Conservation (phyloP, 2,329 filamentous ascomycete species). For the Colletotrichum chlorophyti region DNA sequence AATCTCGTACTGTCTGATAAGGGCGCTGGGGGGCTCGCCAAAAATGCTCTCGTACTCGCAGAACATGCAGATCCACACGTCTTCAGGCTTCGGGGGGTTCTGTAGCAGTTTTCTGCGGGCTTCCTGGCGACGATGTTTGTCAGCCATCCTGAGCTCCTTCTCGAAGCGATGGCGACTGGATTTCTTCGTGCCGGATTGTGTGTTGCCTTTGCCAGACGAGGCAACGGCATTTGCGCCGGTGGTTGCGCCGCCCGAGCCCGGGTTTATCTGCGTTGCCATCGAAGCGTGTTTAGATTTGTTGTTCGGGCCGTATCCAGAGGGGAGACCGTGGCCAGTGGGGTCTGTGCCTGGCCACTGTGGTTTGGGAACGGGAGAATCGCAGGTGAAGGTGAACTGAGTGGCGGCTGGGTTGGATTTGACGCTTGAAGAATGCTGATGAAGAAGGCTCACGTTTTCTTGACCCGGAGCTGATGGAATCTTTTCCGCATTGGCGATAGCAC, state of each 20-base stretch:
- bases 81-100: constrained; percentile 74
- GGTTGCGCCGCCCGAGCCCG: not conserved
- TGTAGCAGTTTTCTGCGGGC: constrained; percentile 79
- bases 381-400: constrained; percentile 95
- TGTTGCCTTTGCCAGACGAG: constrained; percentile 44
- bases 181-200: constrained; percentile 54
- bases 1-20: constrained; percentile 92
- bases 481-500: constrained; percentile 88
- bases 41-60: constrained; percentile 98
- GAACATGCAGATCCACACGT: constrained; percentile 96
- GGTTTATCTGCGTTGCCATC: constrained; percentile 28
- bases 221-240: not conserved
- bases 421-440: constrained; percentile 70
- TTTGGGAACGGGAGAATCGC: constrained; percentile 85
- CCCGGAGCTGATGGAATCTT: constrained; percentile 69
- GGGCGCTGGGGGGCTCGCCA: constrained; percentile 80
- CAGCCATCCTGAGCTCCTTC: constrained; percentile 77
- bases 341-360: constrained; percentile 74
- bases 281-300: constrained; percentile 33
- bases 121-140: constrained; percentile 77
- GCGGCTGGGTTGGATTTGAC: constrained; percentile 72
- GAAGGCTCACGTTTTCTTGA: constrained; percentile 79
- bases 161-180: constrained; percentile 71
- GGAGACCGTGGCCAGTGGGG: constrained; percentile 30
- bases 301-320: constrained; percentile 38